Evolutionary conservation across 257 asterid species (phyloP).

Genomic region (Ilex asprella): DNA sequence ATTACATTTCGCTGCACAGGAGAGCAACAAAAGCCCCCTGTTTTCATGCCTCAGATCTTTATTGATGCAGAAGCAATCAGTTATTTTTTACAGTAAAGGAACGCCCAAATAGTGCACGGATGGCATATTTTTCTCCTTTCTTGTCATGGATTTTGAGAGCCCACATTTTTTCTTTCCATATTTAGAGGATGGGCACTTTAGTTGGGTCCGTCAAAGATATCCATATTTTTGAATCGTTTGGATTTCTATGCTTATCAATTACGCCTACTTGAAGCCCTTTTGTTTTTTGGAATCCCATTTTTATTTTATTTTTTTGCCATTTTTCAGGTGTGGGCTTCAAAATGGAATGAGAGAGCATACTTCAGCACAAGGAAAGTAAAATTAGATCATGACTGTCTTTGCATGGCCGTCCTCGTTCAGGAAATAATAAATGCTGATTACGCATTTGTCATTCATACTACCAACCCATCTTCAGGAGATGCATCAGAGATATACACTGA

Average conservation of each 20-base stretch:
- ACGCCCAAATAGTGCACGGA: too few species aligned
- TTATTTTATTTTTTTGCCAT: constrained; percentile 4
- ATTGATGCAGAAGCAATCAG: not conserved
- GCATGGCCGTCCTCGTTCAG: constrained; percentile 99
- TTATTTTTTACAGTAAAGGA: not conserved
- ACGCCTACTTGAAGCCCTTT: too few species aligned
- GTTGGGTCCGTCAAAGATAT: too few species aligned
- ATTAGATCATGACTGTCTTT: constrained; percentile 83
- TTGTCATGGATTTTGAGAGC: too few species aligned
- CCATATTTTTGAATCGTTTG: too few species aligned
- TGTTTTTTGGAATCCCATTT: not conserved
- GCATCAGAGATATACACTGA: constrained; percentile 90
- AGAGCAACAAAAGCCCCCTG: too few species aligned
- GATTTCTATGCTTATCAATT: too few species aligned
- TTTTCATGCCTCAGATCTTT: not conserved
- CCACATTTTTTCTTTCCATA: too few species aligned
- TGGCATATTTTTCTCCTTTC: too few species aligned
- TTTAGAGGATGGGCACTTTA: too few species aligned
- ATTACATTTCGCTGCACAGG: not conserved
- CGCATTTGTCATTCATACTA: constrained; percentile 98
- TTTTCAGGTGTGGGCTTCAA: constrained; percentile 97
- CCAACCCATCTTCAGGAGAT: constrained; percentile 93
- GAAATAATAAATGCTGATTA: constrained; percentile 95
- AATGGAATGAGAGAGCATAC: constrained; percentile 99
- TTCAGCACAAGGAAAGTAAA: constrained; percentile 95